These are phyloP conservation scores for Rhizopogon vinicolor DNA, from an alignment of 768 basidiomycete species.

Conservation along the genomic window DNA sequence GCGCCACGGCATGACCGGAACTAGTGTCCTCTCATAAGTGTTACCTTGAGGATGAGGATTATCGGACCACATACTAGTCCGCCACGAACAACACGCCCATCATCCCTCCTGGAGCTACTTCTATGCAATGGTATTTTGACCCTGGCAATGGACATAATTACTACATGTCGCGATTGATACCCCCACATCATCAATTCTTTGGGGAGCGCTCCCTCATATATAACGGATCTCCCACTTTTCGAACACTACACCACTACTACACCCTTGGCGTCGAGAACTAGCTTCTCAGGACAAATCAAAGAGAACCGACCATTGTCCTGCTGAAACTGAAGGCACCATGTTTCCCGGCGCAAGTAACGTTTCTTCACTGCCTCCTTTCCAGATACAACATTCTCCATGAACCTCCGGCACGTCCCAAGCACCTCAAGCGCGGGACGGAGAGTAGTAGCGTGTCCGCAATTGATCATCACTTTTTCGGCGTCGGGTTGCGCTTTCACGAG, in stretches of 20 bases:
- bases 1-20: neutral
- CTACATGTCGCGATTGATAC: neutral
- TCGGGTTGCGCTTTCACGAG: slow-evolving; percentile 32
- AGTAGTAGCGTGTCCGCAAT: slow-evolving; percentile 46
- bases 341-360: slow-evolving; percentile 29
- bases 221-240: neutral
- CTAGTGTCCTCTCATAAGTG: neutral
- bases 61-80: neutral
- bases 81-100: neutral
- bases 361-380: slow-evolving; percentile 33
- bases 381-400: slow-evolving; percentile 44
- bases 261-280: slow-evolving; percentile 34
- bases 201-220: too few species aligned
- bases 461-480: slow-evolving; percentile 32
- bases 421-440: slow-evolving; percentile 42
- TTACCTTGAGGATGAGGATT: neutral
- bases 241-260: neutral
- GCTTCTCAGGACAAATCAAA: slow-evolving; percentile 44
- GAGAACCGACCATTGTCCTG: slow-evolving; percentile 39
- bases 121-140: neutral
- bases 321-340: slow-evolving; percentile 39
- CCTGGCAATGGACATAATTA: neutral
- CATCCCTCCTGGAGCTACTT: neutral
- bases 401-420: slow-evolving; percentile 34
- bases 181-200: neutral